A percentile compares a stretch with the other conserved stretches of the same genome.
Evolutionary conservation across 768 basidiomycete species (phyloP).

Genomic region (Leccinum broughii): DNA sequence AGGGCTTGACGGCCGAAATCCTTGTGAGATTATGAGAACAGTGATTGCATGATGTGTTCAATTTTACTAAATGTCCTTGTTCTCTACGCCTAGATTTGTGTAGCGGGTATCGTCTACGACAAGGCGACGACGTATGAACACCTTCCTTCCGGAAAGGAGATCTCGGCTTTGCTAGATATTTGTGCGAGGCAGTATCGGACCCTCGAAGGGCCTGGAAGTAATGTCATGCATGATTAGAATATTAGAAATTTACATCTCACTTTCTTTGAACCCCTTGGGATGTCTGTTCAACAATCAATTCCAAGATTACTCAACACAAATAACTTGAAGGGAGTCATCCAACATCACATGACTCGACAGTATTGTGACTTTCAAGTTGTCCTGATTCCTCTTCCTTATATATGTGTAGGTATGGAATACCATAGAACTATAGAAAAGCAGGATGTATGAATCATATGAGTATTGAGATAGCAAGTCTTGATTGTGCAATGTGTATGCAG

Average conservation of each 20-base stretch:
- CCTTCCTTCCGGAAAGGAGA: slow-evolving; percentile 54
- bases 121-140: slow-evolving; percentile 51
- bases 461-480: too few relatives aligned
- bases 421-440: too few relatives aligned
- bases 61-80: not conserved
- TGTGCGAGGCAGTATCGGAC: slow-evolving; percentile 26
- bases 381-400: too few relatives aligned
- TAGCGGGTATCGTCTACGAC: slow-evolving; percentile 65
- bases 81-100: slow-evolving; percentile 31
- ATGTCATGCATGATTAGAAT: slow-evolving; percentile 3
- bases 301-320: too few relatives aligned
- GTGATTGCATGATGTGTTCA: not conserved
- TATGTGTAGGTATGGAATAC: too few relatives aligned
- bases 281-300: too few relatives aligned
- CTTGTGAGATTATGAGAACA: slow-evolving; percentile 70
- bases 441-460: too few relatives aligned
- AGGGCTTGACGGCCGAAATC: slow-evolving; percentile 83
- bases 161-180: slow-evolving; percentile 29
- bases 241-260: not conserved
- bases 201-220: slow-evolving; percentile 6
- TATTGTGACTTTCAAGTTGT: too few relatives aligned
- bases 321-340: too few relatives aligned
- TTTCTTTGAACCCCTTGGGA: too few relatives aligned
- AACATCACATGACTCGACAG: too few relatives aligned
- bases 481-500: too few relatives aligned